Evolutionary conservation across 208 protist species (phyloP).

Genomic region (Zelonia costaricensis): DNA sequence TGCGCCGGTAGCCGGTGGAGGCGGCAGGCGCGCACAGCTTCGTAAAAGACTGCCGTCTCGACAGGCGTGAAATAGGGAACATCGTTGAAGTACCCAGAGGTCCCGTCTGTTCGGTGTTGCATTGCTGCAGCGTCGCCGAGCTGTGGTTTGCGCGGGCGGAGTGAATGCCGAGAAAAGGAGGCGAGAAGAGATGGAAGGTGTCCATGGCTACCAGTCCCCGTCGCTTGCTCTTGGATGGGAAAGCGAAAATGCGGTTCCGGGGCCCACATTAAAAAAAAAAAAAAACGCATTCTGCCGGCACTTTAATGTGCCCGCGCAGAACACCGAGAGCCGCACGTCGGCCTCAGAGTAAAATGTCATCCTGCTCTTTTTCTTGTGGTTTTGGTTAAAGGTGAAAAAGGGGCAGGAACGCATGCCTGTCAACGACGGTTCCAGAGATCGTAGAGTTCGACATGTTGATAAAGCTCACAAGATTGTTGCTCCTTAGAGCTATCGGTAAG

Average conservation of each 20-base stretch:
- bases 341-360: constrained; percentile 10
- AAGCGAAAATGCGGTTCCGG: too few species aligned
- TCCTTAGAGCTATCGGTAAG: neutral
- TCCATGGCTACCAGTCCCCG: too few species aligned
- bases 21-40: constrained; percentile 37
- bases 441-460: constrained; percentile 36
- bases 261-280: too few species aligned
- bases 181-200: neutral
- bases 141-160: neutral
- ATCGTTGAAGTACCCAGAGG: constrained; percentile 68
- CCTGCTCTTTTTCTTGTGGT: neutral
- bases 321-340: too few species aligned
- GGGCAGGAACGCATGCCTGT: constrained; percentile 17
- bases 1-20: constrained; percentile 56
- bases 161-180: neutral
- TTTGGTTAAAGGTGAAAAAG: constrained; percentile 7
- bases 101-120: constrained; percentile 29
- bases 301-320: too few species aligned
- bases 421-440: constrained; percentile 30
- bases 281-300: too few species aligned
- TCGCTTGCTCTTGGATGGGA: too few species aligned
- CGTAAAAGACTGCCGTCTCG: constrained; percentile 66
- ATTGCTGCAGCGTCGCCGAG: constrained; percentile 7
- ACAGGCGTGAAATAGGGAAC: constrained; percentile 68
- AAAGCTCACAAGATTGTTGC: constrained; percentile 43